Conservation (phyloP, 169 alveolate species). For the Plasmodium gonderi region DNA sequence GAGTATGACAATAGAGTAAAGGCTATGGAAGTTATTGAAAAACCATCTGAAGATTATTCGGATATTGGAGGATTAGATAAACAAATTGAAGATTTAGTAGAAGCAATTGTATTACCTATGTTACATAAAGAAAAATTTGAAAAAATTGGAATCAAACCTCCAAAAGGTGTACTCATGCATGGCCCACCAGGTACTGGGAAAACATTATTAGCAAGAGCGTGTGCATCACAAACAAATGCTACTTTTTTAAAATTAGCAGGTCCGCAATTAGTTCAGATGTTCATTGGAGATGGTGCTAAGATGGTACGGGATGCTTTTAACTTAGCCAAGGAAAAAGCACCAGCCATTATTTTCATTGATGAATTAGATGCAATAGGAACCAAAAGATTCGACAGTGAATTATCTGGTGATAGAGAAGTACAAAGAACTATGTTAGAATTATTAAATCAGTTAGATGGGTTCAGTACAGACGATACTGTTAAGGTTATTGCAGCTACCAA, state of each 20-base stretch:
- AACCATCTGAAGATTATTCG: slow-evolving; percentile 99
- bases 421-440: slow-evolving; percentile 99
- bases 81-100: slow-evolving; percentile 98
- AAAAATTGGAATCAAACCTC: slow-evolving; percentile 98
- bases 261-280: slow-evolving; percentile 99
- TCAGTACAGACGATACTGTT: slow-evolving; percentile 92
- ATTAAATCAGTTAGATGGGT: slow-evolving; percentile 97
- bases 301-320: slow-evolving; percentile 99
- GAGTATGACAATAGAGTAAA: slow-evolving; percentile 99
- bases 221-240: slow-evolving; percentile 98
- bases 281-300: slow-evolving; percentile 99
- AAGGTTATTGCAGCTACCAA: slow-evolving; percentile 99
- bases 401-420: slow-evolving; percentile 98
- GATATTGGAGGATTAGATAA: slow-evolving; percentile 99
- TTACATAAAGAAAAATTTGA: slow-evolving; percentile 98
- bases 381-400: slow-evolving; percentile 95
- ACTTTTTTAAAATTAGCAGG: slow-evolving; percentile 99
- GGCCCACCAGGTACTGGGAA: slow-evolving; percentile 99
- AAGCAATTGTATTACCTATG: slow-evolving; percentile 99
- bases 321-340: slow-evolving; percentile 99
- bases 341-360: slow-evolving; percentile 98
- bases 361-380: slow-evolving; percentile 99
- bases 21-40: slow-evolving; percentile 99
- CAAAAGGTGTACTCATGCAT: slow-evolving; percentile 98
- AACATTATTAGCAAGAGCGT: slow-evolving; percentile 95